Conservation (phyloP, 2,329 filamentous ascomycete species). For the Diaporthe helianthi region DNA sequence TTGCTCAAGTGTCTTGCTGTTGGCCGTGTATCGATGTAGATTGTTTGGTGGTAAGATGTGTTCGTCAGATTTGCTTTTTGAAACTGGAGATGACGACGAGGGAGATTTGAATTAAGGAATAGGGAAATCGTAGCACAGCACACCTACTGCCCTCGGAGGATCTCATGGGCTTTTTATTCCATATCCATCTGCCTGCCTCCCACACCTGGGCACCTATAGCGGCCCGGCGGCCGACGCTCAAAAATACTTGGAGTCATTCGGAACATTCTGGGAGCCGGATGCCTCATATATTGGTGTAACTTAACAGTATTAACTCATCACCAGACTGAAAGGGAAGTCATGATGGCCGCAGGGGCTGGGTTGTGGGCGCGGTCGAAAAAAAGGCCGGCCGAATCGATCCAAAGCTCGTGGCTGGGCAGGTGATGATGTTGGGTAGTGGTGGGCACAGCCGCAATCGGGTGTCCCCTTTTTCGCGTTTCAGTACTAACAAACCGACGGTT, state of each 20-base stretch:
- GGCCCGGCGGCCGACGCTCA: slow-evolving; percentile 13
- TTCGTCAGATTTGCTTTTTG: neutral
- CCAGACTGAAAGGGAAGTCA: neutral
- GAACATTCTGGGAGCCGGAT: neutral
- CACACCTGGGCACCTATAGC: slow-evolving; percentile 9
- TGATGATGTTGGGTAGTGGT: neutral
- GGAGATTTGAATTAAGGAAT: too few relatives aligned
- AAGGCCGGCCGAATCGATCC: neutral
- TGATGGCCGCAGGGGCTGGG: slow-evolving; percentile 10
- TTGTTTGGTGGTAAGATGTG: neutral
- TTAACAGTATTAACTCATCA: neutral
- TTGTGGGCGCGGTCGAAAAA: neutral
- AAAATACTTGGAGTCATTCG: slow-evolving; percentile 12
- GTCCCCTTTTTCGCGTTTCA: neutral
- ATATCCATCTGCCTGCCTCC: neutral
- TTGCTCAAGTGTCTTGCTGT: neutral
- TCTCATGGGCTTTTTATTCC: slow-evolving; percentile 6
- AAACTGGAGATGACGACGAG: neutral
- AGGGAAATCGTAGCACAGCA: neutral
- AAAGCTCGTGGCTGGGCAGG: slow-evolving; percentile 14
- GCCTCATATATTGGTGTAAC: neutral
- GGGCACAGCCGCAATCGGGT: slow-evolving; percentile 15
- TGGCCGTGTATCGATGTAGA: neutral
- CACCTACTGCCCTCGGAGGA: neutral
- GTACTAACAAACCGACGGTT: neutral